Percentiles rank a stretch among this genome's conserved stretches.
Evolutionary conservation across 169 alveolate species (phyloP).

Genomic region (Eimeria sp.): DNA sequence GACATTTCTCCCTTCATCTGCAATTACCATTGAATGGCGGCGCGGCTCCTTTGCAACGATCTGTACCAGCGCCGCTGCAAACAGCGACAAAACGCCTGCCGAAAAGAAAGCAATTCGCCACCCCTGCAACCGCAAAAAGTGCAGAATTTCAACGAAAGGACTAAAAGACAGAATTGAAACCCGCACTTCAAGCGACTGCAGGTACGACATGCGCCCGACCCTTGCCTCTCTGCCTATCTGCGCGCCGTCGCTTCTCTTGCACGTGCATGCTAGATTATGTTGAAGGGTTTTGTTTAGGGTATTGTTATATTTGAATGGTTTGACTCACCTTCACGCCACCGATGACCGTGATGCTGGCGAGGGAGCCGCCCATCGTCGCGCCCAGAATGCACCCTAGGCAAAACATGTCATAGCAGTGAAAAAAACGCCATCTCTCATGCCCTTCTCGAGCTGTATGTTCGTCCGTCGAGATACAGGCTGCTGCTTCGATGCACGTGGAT

Average conservation of each 20-base stretch:
- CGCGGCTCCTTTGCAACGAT: slow-evolving; percentile 82
- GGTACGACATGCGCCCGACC: too few species aligned
- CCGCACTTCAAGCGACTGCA: too few species aligned
- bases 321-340: slow-evolving; percentile 72
- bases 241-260: too few species aligned
- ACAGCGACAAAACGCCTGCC: slow-evolving; percentile 73
- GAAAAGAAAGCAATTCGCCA: slow-evolving; percentile 83
- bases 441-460: not conserved
- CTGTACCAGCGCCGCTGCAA: slow-evolving; percentile 77
- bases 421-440: not conserved
- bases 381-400: slow-evolving; percentile 82
- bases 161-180: not conserved
- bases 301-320: not conserved
- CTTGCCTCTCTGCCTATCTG: too few species aligned
- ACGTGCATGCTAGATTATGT: too few species aligned
- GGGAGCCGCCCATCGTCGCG: slow-evolving; percentile 81
- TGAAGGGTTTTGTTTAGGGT: not conserved
- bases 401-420: not conserved
- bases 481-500: not conserved
- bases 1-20: not conserved
- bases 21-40: slow-evolving; percentile 15
- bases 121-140: slow-evolving; percentile 57
- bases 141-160: not conserved
- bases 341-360: slow-evolving; percentile 54
- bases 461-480: not conserved